phyloP scores from a whole-genome alignment of 2,329 filamentous ascomycete species.

The Epichloe hybrida region DNA sequence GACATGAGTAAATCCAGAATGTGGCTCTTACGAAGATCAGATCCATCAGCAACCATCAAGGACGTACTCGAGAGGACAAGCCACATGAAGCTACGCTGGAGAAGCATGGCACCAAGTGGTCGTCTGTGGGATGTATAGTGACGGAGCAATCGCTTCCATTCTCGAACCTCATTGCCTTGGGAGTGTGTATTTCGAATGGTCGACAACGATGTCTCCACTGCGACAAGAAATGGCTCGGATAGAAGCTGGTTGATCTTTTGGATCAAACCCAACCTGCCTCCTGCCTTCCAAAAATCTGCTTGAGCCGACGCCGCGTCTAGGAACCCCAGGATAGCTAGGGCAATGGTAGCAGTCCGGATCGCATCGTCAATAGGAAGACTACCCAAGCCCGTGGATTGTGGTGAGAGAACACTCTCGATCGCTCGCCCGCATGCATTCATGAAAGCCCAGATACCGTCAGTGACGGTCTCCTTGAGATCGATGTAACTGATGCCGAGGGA shows the following conservation, averaged over 20 bases:
- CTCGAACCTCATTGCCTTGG: slow-evolving; percentile 51
- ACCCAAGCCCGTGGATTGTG: slow-evolving; percentile 40
- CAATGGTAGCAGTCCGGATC: slow-evolving; percentile 58
- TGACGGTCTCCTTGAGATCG: slow-evolving; percentile 51
- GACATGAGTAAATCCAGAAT: slow-evolving; percentile 63
- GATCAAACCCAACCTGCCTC: slow-evolving; percentile 61
- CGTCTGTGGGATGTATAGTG: slow-evolving; percentile 70
- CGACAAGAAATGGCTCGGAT: slow-evolving; percentile 72
- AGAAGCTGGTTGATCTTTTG: slow-evolving; percentile 59
- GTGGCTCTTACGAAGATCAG: slow-evolving; percentile 45
- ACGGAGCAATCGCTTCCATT: slow-evolving; percentile 79
- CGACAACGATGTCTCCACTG: slow-evolving; percentile 80
- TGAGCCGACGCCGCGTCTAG: slow-evolving; percentile 68
- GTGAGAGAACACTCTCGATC: slow-evolving; percentile 40
- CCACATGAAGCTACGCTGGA: slow-evolving; percentile 80
- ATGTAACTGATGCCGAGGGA: slow-evolving; percentile 62
- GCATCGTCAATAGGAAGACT: slow-evolving; percentile 51
- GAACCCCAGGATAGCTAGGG: slow-evolving; percentile 81
- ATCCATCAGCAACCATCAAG: slow-evolving; percentile 51
- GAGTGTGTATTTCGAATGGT: slow-evolving; percentile 70
- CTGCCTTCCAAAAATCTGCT: slow-evolving; percentile 66
- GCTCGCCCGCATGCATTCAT: slow-evolving; percentile 55
- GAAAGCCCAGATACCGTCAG: slow-evolving; percentile 57
- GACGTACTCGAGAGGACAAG: slow-evolving; percentile 69
- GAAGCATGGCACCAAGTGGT: slow-evolving; percentile 78